Percentiles rank a stretch among this genome's conserved stretches.
Evolutionary conservation across 805 yeast genomes (phyloP).

Genomic region (Candida palmyrensis): DNA sequence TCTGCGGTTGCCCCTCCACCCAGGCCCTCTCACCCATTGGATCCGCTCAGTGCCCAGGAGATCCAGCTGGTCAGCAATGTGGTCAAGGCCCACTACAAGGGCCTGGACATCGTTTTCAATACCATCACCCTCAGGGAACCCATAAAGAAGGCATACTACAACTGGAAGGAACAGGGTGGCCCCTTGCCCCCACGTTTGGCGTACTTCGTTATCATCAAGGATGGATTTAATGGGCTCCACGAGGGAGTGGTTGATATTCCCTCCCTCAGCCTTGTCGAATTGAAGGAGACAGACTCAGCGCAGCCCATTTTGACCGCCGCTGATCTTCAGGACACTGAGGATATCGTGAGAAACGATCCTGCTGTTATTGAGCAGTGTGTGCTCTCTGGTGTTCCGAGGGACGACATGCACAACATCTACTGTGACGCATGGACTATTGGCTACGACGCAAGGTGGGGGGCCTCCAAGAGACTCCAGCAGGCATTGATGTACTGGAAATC

Average conservation of each 20-base stretch:
- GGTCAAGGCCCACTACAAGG: constrained; percentile 44
- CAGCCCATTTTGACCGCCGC: constrained; percentile 73
- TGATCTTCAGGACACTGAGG: constrained; percentile 61
- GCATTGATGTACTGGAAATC: constrained; percentile 76
- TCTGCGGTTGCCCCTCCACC: constrained; percentile 51
- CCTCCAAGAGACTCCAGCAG: constrained; percentile 69
- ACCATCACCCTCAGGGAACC: constrained; percentile 72
- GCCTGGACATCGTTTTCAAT: constrained; percentile 51
- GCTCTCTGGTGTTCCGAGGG: constrained; percentile 60
- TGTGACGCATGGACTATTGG: constrained; percentile 72
- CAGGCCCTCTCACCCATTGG: constrained; percentile 60
- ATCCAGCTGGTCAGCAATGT: constrained; percentile 52
- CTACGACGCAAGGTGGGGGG: constrained; percentile 75
- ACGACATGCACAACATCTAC: constrained; percentile 55
- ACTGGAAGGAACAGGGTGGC: constrained; percentile 60
- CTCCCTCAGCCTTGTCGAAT: constrained; percentile 40
- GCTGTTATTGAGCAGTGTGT: constrained; percentile 68
- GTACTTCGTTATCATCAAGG: constrained; percentile 56
- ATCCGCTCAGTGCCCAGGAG: constrained; percentile 63
- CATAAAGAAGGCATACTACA: constrained; percentile 53
- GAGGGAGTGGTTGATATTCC: constrained; percentile 67
- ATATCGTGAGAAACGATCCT: constrained; percentile 63
- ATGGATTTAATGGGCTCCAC: constrained; percentile 56
- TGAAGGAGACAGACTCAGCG: constrained; percentile 50
- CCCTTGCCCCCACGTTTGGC: constrained; percentile 67